These are phyloP conservation scores for Calocera viscosa DNA, from an alignment of 768 basidiomycete species.

Conservation along the genomic window DNA sequence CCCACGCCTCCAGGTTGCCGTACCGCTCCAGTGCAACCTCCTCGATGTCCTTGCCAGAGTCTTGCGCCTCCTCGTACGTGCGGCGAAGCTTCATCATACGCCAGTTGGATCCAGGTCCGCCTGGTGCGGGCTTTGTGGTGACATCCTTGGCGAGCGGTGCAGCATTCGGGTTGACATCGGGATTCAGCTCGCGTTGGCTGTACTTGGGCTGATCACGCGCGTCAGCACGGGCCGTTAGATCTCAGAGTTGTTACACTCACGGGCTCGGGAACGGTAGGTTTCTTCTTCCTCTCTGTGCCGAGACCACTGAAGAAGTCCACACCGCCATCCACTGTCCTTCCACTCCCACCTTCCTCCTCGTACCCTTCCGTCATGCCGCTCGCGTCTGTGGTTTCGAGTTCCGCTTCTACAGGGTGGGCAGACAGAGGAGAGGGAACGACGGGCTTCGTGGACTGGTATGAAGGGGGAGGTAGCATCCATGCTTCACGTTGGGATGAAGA, in stretches of 20 bases:
- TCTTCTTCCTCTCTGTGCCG: constrained; percentile 62
- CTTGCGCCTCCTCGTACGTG: constrained; percentile 80
- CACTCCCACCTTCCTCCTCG: constrained; percentile 36
- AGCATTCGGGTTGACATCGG: constrained; percentile 38
- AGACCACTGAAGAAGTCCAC: constrained; percentile 85
- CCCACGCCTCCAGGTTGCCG: constrained; percentile 69
- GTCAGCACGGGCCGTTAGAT: constrained; percentile 28
- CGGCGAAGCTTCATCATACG: constrained; percentile 92
- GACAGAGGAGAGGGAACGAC: constrained; percentile 14
- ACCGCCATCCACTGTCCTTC: constrained; percentile 42
- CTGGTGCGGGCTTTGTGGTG: constrained; percentile 47
- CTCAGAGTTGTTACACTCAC: constrained; percentile 31
- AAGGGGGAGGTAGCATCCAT: constrained; percentile 65
- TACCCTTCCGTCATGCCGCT: constrained; percentile 51
- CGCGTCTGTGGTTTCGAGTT: constrained; percentile 14
- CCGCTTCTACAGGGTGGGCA: not conserved
- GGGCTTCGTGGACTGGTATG: constrained; percentile 22
- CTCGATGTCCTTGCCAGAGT: constrained; percentile 59
- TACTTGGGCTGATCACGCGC: constrained; percentile 41
- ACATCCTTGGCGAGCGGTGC: constrained; percentile 29
- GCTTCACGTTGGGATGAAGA: constrained; percentile 58
- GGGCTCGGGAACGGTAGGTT: constrained; percentile 57
- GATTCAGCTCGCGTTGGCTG: constrained; percentile 52
- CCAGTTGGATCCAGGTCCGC: constrained; percentile 90
- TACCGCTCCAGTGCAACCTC: constrained; percentile 83